Evolutionary conservation across 1,284 basidiomycete genomes (phyloP).

Genomic region (Singerocomus rubriflavus): DNA sequence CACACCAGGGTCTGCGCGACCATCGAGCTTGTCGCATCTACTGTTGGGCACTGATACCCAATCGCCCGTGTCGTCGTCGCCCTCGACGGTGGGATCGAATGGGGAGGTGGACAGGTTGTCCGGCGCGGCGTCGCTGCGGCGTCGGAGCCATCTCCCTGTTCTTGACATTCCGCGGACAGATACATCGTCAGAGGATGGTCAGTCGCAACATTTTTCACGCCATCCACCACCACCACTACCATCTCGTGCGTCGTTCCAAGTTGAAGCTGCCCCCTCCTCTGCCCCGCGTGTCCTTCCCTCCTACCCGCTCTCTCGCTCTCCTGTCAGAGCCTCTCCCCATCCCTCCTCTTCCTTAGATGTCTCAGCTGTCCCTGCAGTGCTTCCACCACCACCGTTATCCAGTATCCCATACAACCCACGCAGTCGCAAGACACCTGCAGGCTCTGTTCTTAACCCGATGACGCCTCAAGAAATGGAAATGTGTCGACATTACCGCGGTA

Average conservation of each 20-base stretch:
- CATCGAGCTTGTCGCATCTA: conserved; percentile 50
- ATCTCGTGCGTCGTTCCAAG: conserved; percentile 32
- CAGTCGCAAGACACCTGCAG: conserved; percentile 57
- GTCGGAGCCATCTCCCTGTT: conserved; percentile 32
- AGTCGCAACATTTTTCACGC: conserved; percentile 29
- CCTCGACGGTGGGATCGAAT: conserved; percentile 6
- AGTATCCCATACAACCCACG: conserved; percentile 62
- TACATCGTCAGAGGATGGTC: conserved; percentile 18
- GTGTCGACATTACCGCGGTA: conserved; percentile 57
- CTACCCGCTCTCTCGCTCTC: conserved; percentile 28
- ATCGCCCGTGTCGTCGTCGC: conserved; percentile 12
- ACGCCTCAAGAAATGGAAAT: conserved; percentile 58
- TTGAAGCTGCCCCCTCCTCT: conserved; percentile 22
- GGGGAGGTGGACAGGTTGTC: conserved; percentile 40
- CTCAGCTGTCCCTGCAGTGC: conserved; percentile 20
- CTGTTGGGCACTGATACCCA: conserved; percentile 38
- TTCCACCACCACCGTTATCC: conserved; percentile 28
- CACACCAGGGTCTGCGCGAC: conserved; percentile 39
- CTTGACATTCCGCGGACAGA: conserved; percentile 34
- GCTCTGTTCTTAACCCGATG: conserved; percentile 62
- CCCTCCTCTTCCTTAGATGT: conserved; percentile 28
- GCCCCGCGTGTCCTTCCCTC: conserved; percentile 24
- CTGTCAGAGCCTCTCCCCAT: conserved; percentile 29
- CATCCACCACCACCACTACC: conserved; percentile 17
- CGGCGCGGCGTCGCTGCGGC: conserved; percentile 38